Percentiles rank a stretch among this genome's conserved stretches.
Conservation (phyloP, 2,329 filamentous ascomycete genomes). For the Pseudopithomyces chartarum region DNA sequence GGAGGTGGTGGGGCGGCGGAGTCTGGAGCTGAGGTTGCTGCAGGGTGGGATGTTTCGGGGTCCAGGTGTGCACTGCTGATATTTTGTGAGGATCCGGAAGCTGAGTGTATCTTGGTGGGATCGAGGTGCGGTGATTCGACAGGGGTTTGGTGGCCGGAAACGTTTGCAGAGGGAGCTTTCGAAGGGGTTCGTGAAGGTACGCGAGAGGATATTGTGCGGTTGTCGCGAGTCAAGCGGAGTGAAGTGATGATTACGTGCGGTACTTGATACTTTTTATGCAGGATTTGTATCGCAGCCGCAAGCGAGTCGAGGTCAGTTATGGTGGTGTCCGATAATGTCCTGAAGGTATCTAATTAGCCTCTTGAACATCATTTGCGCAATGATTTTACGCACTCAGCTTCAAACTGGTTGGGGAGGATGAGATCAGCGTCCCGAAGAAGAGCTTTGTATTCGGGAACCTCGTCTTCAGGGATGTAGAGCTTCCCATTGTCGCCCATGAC, state of each 20-base stretch:
- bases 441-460: constrained; percentile 86
- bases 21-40: constrained; percentile 14
- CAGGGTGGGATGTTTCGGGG: constrained; percentile 19
- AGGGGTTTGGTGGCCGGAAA: constrained; percentile 29
- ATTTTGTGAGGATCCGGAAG: not conserved
- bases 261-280: constrained; percentile 77
- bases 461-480: constrained; percentile 88
- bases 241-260: constrained; percentile 95
- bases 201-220: constrained; percentile 48
- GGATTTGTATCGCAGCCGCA: constrained; percentile 71
- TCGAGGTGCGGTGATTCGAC: constrained; percentile 15
- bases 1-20: not conserved
- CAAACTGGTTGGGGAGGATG: constrained; percentile 95
- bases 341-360: constrained; percentile 42
- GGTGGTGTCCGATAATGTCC: constrained; percentile 81
- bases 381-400: constrained; percentile 75
- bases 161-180: constrained; percentile 32
- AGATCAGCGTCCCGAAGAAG: constrained; percentile 83
- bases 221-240: constrained; percentile 67
- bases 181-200: constrained; percentile 31
- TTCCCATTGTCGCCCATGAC: constrained; percentile 97
- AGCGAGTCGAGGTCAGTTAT: constrained; percentile 78
- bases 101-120: constrained; percentile 22
- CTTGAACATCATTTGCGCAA: not conserved
- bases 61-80: constrained; percentile 5